Evolutionary conservation across 2,329 filamentous ascomycete genomes (phyloP).

Genomic region (Sphaerulina musiva): DNA sequence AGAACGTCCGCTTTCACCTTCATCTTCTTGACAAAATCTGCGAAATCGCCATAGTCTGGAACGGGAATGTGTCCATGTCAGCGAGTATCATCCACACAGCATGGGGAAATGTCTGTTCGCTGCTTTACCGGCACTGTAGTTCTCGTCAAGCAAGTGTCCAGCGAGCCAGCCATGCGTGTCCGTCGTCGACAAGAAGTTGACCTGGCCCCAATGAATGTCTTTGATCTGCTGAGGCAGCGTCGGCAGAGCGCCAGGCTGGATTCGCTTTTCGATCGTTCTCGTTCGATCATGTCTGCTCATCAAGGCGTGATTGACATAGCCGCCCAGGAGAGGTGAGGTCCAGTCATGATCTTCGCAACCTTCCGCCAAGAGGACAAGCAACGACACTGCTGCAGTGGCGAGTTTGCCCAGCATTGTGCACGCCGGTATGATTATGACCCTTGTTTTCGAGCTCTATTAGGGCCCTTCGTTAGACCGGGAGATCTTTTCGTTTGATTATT

Average conservation of each 20-base stretch:
- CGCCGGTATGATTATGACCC: not conserved
- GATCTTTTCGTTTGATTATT: too few species aligned
- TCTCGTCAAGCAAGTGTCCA: slow-evolving; percentile 50
- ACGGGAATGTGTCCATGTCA: too few species aligned
- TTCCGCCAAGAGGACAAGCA: slow-evolving; percentile 9
- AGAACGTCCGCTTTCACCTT: slow-evolving; percentile 51
- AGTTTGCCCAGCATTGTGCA: slow-evolving; percentile 12
- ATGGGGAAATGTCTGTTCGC: too few species aligned
- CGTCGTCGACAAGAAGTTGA: slow-evolving; percentile 41
- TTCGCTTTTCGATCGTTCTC: slow-evolving; percentile 10
- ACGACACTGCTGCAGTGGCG: slow-evolving; percentile 7
- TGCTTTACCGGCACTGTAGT: slow-evolving; percentile 48
- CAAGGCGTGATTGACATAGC: slow-evolving; percentile 15
- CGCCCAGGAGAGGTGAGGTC: slow-evolving; percentile 17
- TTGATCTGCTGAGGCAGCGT: slow-evolving; percentile 22
- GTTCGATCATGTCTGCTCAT: slow-evolving; percentile 11
- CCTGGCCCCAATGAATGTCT: slow-evolving; percentile 22
- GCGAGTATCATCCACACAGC: too few species aligned
- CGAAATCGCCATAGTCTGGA: slow-evolving; percentile 58
- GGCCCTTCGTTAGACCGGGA: too few species aligned
- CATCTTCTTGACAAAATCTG: slow-evolving; percentile 55
- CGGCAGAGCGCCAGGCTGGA: slow-evolving; percentile 16
- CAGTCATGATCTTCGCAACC: slow-evolving; percentile 22
- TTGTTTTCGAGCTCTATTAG: too few species aligned
- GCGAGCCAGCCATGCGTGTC: slow-evolving; percentile 56